A percentile compares a stretch with the other conserved stretches of the same genome.
Conservation (phyloP, 2,329 filamentous ascomycete genomes). For the Trichoderma arundinaceum region DNA sequence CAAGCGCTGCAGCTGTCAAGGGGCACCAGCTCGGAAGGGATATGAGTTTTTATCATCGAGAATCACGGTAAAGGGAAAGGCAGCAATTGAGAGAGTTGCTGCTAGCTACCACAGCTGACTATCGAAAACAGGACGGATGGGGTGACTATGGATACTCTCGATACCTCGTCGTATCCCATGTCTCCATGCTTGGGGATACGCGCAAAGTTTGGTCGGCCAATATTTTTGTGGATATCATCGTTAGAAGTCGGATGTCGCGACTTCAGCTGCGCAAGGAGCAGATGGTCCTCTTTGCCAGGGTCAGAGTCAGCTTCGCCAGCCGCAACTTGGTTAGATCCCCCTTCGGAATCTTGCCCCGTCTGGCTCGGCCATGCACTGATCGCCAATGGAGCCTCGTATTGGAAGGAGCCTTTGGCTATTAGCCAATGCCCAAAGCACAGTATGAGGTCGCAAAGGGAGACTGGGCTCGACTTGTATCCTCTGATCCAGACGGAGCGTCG, state of each 20-base stretch:
- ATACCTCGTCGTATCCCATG: too few species aligned
- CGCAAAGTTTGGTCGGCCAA: neutral
- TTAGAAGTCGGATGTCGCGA: conserved; percentile 1
- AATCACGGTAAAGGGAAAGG: neutral
- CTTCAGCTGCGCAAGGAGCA: conserved; percentile 28
- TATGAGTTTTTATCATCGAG: neutral
- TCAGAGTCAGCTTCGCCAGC: conserved; percentile 22
- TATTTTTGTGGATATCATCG: conserved; percentile 24
- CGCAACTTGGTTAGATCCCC: conserved; percentile 18
- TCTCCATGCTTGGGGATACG: neutral
- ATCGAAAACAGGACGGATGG: too few species aligned
- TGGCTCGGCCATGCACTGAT: conserved; percentile 24
- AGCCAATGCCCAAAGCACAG: conserved; percentile 13
- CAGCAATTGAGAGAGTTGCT: too few species aligned
- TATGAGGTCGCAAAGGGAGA: neutral
- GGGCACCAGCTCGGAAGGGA: neutral
- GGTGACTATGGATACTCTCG: too few species aligned
- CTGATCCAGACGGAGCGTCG: conserved; percentile 13
- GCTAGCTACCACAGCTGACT: too few species aligned
- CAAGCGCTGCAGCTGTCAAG: conserved; percentile 7
- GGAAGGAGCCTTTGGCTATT: conserved; percentile 17
- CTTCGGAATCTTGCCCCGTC: conserved; percentile 28
- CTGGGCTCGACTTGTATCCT: conserved; percentile 20
- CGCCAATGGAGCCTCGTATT: conserved; percentile 28
- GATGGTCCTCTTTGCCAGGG: conserved; percentile 10